phyloP scores from a whole-genome alignment of 192 early-diverging fungal species.

The Mortierella hygrophila region DNA sequence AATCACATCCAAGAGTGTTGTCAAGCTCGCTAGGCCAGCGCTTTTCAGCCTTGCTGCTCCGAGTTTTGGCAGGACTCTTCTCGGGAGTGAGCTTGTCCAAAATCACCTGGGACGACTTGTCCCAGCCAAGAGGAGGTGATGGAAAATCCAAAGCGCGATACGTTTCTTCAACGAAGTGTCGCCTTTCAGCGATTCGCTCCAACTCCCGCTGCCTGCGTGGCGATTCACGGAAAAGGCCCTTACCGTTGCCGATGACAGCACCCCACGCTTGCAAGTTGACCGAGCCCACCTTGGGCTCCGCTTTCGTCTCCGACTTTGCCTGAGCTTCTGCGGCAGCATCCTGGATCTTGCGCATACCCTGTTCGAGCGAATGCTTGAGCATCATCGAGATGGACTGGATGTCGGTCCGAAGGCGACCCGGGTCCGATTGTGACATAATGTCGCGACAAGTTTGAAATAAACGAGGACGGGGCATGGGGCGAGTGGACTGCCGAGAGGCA shows the following conservation, averaged over 20 bases:
- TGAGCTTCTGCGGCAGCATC: background rate
- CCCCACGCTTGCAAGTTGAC: slow-evolving; percentile 26
- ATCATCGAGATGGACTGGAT: slow-evolving; percentile 17
- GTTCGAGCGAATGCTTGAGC: slow-evolving; percentile 34
- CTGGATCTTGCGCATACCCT: slow-evolving; percentile 24
- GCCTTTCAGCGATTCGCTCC: slow-evolving; percentile 20
- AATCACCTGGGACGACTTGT: slow-evolving; percentile 23
- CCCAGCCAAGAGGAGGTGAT: slow-evolving; percentile 35
- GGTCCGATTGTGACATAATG: slow-evolving; percentile 30
- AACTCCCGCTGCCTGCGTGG: slow-evolving; percentile 20
- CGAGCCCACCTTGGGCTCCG: background rate
- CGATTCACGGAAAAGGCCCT: slow-evolving; percentile 31
- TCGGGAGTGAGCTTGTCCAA: slow-evolving; percentile 7
- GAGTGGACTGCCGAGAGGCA: slow-evolving; percentile 2
- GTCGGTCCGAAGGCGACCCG: background rate
- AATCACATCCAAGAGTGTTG: slow-evolving; percentile 62
- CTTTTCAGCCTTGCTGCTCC: background rate
- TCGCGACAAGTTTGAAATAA: slow-evolving; percentile 32
- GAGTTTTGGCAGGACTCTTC: background rate
- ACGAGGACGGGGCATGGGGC: slow-evolving; percentile 17
- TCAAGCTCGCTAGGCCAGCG: slow-evolving; percentile 22
- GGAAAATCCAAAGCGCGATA: slow-evolving; percentile 24
- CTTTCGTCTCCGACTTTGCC: background rate
- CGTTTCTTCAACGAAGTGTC: slow-evolving; percentile 21
- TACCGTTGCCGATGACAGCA: slow-evolving; percentile 39